Conservation (phyloP, 164 flowering plant species). For the Aristolochia fimbriata region DNA sequence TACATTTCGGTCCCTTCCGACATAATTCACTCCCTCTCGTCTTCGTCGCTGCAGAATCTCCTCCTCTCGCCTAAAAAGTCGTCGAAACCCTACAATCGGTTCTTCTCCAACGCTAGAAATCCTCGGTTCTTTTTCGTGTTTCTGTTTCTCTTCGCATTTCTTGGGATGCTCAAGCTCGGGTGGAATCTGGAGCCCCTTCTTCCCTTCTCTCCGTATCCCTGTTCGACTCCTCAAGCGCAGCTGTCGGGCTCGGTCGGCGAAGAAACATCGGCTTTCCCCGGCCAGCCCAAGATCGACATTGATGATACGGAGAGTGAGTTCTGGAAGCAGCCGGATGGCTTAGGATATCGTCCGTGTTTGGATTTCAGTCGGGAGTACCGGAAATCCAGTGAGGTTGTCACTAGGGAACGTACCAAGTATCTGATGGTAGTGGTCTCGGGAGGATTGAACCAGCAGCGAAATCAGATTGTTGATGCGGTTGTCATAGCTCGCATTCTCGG, state of each 20-base stretch:
- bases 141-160: conserved; percentile 35
- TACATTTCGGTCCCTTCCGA: conserved; percentile 50
- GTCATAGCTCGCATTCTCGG: conserved; percentile 95
- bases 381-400: conserved; percentile 24
- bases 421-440: conserved; percentile 91
- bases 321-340: conserved; percentile 84
- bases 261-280: background rate
- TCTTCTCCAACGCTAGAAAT: conserved; percentile 14
- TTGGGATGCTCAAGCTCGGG: conserved; percentile 41
- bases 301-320: conserved; percentile 22
- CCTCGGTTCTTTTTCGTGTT: conserved; percentile 31
- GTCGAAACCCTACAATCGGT: conserved; percentile 8
- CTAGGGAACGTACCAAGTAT: conserved; percentile 52
- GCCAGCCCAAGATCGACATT: background rate
- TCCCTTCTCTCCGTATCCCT: conserved; percentile 41
- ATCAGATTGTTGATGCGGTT: conserved; percentile 97
- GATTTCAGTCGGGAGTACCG: conserved; percentile 48
- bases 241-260: background rate
- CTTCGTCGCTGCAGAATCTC: conserved; percentile 38
- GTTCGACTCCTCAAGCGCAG: conserved; percentile 10
- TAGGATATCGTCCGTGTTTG: conserved; percentile 75
- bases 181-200: conserved; percentile 28
- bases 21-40: conserved; percentile 31
- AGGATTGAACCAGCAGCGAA: conserved; percentile 95
- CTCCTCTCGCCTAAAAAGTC: conserved; percentile 31